These are phyloP conservation scores for Linnemannia elongata DNA, from an alignment of 192 early-diverging fungal species.

Conservation along the genomic window DNA sequence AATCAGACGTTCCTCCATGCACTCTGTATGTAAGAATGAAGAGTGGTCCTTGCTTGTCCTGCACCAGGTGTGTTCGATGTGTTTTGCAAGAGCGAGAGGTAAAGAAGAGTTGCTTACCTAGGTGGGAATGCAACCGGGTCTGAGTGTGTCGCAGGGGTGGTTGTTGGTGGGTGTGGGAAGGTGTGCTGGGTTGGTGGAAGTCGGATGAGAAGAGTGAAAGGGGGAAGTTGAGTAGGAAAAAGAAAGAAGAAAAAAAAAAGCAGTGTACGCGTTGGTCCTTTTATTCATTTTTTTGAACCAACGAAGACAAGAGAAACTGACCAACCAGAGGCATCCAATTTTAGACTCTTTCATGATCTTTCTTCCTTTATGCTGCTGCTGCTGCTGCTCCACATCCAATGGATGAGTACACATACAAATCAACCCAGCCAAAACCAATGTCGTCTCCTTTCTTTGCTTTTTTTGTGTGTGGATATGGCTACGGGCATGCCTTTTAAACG, in stretches of 20 bases:
- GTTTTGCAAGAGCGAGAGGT: neutral
- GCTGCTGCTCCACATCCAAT: neutral
- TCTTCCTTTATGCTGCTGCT: neutral
- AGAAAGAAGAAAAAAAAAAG: slow-evolving; percentile 11
- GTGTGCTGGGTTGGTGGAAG: neutral
- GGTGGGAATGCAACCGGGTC: slow-evolving; percentile 5
- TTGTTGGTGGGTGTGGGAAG: neutral
- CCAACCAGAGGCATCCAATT: neutral
- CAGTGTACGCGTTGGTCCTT: neutral
- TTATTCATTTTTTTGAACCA: neutral
- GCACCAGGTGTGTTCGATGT: neutral
- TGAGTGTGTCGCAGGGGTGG: neutral
- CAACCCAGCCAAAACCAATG: neutral
- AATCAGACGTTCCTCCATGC: neutral
- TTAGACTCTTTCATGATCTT: neutral
- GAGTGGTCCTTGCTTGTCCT: neutral
- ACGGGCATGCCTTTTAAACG: no score
- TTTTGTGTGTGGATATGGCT: neutral
- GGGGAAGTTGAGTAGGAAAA: neutral
- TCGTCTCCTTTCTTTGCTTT: neutral
- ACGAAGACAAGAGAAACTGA: neutral
- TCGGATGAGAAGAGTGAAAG: neutral
- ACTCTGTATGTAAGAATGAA: neutral
- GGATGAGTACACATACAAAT: no score
- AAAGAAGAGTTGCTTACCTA: neutral